Base-by-base conservation (phyloP, 2,329 filamentous ascomycete genomes). In the Curvularia lunata region DNA sequence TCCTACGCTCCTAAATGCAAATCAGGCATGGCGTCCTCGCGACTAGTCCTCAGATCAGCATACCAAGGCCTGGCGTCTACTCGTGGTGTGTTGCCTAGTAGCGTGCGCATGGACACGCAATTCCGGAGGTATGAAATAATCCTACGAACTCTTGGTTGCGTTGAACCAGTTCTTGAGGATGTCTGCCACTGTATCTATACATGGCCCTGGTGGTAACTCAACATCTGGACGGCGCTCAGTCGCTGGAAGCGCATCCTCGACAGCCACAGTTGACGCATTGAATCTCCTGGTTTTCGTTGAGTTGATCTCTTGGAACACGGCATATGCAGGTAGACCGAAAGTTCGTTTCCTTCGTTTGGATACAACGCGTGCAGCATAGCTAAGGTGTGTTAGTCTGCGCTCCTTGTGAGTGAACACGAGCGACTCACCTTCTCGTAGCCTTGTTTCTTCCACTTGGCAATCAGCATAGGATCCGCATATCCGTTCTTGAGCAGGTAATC, bases 361-460 rank as follows among this genome's bases (percentile, higher is more conserved):
- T 94, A 78, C 95, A 99, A 62, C 93, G 87, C 54, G 97, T 83
- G 77, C 95, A 99, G 79, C 95, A 99, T 42, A 99, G 81, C 91
- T 95, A 57, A 48, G 8, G 38, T 43, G 18, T 12, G 57, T 67
- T 48, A 64, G 62, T 47, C 23, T 18, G 4, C 9, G 37, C 19
- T 18, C 19, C n/a, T 19, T 12, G 28, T 42, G 34, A 34, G 16
- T 32, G 40, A 12, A 28, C 25, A 21, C 25, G 12, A 18, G 23
- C 7, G 5, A 76, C 83, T 50, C 77, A 91, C 91, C 88, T 98
- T 97, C 79, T 99, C 95, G 73, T 99, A 99, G 16, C 95, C 95
- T 72, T 96, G 91, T 82, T 99, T 99, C 86, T 99, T 99, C 95
- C 95, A 99, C 81, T 99, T 99, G 13, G 95, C 95, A 74, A 99